A percentile compares a stretch with the other conserved stretches of the same genome.
These are phyloP conservation scores for Calonectria pauciramosa DNA, from an alignment of 2,329 filamentous ascomycete genomes.

Conservation along the genomic window DNA sequence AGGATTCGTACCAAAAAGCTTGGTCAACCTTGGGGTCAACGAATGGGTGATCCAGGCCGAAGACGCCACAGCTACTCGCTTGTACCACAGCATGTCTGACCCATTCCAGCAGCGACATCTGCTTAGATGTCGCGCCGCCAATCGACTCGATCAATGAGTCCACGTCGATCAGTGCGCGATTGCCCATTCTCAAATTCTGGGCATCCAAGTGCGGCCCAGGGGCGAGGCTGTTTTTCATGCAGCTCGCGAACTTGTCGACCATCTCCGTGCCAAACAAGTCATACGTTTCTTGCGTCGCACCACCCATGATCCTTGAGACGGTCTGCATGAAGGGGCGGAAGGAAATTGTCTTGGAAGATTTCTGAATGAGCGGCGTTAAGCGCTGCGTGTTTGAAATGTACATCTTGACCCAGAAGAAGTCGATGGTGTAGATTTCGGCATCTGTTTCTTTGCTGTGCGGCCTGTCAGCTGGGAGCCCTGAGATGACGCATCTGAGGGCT, in stretches of 20 bases:
- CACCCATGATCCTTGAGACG: slow-evolving; percentile 29
- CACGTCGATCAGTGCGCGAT: slow-evolving; percentile 26
- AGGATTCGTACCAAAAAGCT: slow-evolving; percentile 34
- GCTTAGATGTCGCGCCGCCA: background rate
- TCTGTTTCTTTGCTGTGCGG: slow-evolving; percentile 26
- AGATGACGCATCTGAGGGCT: no score
- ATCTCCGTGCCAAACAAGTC: slow-evolving; percentile 33
- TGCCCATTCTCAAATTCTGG: slow-evolving; percentile 36
- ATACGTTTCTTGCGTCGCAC: slow-evolving; percentile 10
- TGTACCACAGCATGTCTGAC: slow-evolving; percentile 30
- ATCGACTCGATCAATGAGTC: background rate
- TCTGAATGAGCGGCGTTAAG: slow-evolving; percentile 44
- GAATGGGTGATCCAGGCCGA: slow-evolving; percentile 35
- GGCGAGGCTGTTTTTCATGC: slow-evolving; percentile 24
- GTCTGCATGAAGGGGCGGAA: slow-evolving; percentile 47
- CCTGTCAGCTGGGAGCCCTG: background rate
- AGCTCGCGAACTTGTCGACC: slow-evolving; percentile 28
- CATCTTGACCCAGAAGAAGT: slow-evolving; percentile 45
- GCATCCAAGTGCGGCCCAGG: slow-evolving; percentile 30
- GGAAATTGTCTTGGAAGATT: slow-evolving; percentile 39
- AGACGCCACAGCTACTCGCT: slow-evolving; percentile 37
- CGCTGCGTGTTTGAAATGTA: slow-evolving; percentile 45
- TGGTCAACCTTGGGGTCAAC: slow-evolving; percentile 28
- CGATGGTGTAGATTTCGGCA: slow-evolving; percentile 46
- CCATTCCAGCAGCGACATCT: slow-evolving; percentile 23